A percentile compares a stretch with the other conserved stretches of the same genome.
phyloP scores from a whole-genome alignment of 2,329 filamentous ascomycete species.

The Chaetomium sp. region DNA sequence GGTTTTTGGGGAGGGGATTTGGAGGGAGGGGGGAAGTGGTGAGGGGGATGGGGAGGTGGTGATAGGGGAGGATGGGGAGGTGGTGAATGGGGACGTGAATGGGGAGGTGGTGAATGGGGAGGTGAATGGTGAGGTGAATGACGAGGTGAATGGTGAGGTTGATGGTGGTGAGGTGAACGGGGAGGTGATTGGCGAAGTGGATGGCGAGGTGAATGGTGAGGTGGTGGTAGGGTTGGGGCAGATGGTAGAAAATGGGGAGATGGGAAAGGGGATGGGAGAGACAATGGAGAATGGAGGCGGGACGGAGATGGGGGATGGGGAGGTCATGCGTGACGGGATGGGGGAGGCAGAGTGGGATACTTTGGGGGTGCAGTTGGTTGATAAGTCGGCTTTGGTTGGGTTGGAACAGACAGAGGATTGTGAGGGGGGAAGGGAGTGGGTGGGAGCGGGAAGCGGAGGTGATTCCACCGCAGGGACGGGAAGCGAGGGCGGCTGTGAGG shows the following conservation, averaged over 20 bases:
- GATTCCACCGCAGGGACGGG: not conserved
- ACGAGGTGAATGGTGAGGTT: not conserved
- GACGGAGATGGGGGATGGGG: not conserved
- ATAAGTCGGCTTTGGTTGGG: not conserved
- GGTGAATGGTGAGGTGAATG: not conserved
- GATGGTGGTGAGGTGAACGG: not conserved
- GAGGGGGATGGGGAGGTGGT: not conserved
- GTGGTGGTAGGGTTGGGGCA: no score
- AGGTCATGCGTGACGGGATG: not conserved
- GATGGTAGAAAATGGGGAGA: no score
- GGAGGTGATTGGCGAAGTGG: not conserved
- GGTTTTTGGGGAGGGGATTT: conserved; percentile 26
- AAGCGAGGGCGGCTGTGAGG: not conserved
- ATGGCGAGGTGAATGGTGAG: not conserved
- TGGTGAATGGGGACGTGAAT: not conserved
- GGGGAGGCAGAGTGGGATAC: not conserved
- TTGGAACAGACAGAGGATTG: not conserved
- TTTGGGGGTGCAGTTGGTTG: not conserved
- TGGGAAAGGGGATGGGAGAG: not conserved
- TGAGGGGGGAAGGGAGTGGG: not conserved
- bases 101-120: not conserved
- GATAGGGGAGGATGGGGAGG: not conserved
- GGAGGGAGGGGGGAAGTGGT: conserved; percentile 11
- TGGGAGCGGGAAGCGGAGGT: not conserved
- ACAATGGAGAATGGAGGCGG: not conserved